phyloP scores from a whole-genome alignment of 2,329 filamentous ascomycete genomes.

The Botrytis paeoniae region DNA sequence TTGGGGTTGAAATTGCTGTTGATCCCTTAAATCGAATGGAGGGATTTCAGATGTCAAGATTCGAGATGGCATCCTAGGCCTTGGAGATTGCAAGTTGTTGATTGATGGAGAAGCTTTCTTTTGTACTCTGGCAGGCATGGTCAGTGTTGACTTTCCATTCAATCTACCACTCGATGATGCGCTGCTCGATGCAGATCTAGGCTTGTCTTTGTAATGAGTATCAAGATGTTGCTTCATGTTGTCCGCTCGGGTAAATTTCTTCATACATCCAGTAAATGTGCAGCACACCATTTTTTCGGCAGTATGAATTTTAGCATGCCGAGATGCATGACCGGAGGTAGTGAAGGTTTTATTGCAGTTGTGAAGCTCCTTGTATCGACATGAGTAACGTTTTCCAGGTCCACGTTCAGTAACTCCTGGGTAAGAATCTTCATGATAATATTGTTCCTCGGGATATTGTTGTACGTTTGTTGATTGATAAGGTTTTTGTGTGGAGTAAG shows the following conservation, averaged over 20 bases:
- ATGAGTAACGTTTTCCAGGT: conserved; percentile 64
- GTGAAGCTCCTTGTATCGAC: conserved; percentile 67
- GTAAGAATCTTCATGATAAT: conserved; percentile 23
- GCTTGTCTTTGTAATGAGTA: conserved; percentile 64
- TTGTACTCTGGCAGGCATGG: conserved; percentile 5
- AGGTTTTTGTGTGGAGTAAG: neutral
- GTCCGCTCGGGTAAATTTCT: conserved; percentile 78
- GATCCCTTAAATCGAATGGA: conserved; percentile 4
- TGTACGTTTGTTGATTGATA: conserved; percentile 5
- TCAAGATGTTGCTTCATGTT: conserved; percentile 86
- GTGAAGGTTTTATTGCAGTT: conserved; percentile 78
- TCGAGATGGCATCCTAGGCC: neutral
- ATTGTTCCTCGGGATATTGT: conserved; percentile 26
- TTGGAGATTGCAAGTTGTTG: neutral
- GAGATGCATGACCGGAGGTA: conserved; percentile 79
- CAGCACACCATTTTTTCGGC: conserved; percentile 73
- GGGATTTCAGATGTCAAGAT: neutral
- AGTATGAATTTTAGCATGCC: conserved; percentile 81
- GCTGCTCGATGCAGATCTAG: conserved; percentile 4
- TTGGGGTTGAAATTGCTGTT: neutral
- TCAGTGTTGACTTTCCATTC: conserved; percentile 5
- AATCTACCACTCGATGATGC: neutral
- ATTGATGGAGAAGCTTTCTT: conserved; percentile 9
- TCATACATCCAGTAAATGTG: conserved; percentile 67
- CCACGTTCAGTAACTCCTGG: conserved; percentile 20